Percentiles rank a stretch among this genome's conserved stretches.
Evolutionary conservation across 257 asterid genomes (phyloP).

Genomic region (Ocimum tenuiflorum): DNA sequence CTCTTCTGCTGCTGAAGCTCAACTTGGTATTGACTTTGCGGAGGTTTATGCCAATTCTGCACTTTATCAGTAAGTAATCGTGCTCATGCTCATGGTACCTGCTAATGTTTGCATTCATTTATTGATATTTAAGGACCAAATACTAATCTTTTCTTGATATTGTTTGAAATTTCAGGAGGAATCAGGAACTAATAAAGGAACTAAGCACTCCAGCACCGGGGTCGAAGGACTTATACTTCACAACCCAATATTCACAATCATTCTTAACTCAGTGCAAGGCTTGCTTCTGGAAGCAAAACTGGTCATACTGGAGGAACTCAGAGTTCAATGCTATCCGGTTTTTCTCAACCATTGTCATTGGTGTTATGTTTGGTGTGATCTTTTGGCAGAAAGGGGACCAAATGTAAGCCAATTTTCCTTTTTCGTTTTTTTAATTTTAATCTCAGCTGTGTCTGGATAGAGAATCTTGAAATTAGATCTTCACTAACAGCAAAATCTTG

Average conservation of each 20-base stretch:
- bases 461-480: too few species aligned
- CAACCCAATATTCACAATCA: constrained; percentile 31
- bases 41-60: constrained; percentile 55
- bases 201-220: constrained; percentile 32
- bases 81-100: neutral
- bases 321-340: constrained; percentile 51
- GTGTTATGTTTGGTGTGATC: constrained; percentile 51
- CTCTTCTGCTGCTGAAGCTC: constrained; percentile 53
- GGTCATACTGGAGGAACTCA: constrained; percentile 50
- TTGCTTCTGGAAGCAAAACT: constrained; percentile 44
- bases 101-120: neutral
- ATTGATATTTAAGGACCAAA: neutral
- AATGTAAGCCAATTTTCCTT: constrained; percentile 21
- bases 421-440: too few species aligned
- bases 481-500: too few species aligned
- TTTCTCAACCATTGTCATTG: constrained; percentile 25
- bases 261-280: constrained; percentile 46
- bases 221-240: constrained; percentile 31
- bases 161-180: constrained; percentile 21
- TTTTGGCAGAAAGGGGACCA: constrained; percentile 41
- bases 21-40: constrained; percentile 67
- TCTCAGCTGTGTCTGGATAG: too few species aligned
- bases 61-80: constrained; percentile 40
- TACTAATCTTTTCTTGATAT: neutral
- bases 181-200: constrained; percentile 26